Conservation (phyloP, 2,329 filamentous ascomycete species). For the Ascochyta pisi region DNA sequence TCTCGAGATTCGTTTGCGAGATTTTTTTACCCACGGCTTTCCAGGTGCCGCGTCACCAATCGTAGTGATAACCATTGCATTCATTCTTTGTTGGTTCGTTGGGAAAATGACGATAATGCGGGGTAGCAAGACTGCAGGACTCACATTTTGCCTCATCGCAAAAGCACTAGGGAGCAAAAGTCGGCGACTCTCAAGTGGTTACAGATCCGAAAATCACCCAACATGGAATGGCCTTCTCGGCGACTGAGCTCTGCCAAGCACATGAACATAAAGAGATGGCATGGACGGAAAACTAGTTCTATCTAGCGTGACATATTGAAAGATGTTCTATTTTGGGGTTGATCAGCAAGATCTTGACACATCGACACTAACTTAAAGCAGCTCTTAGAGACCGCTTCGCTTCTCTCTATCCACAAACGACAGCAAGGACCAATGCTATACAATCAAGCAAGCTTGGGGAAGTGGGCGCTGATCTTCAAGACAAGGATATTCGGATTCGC, state of each 20-base stretch:
- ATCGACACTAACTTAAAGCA: not conserved
- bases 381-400: not conserved
- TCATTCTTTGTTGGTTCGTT: too few relatives aligned
- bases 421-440: not conserved
- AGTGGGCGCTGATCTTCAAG: not conserved
- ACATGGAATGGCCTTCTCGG: not conserved
- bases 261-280: not conserved
- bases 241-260: not conserved
- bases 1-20: too few relatives aligned
- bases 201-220: not conserved
- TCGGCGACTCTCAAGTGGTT: not conserved
- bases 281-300: not conserved
- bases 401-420: not conserved
- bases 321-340: not conserved
- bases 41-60: too few relatives aligned
- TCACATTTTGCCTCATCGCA: not conserved
- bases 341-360: not conserved
- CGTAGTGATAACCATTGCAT: too few relatives aligned
- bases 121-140: too few relatives aligned
- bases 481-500: not conserved
- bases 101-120: too few relatives aligned
- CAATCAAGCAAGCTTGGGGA: not conserved
- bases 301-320: not conserved
- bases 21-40: too few relatives aligned
- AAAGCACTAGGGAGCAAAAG: not conserved